Base-by-base conservation (phyloP, 768 basidiomycete species). In the Termitomyces sp. region DNA sequence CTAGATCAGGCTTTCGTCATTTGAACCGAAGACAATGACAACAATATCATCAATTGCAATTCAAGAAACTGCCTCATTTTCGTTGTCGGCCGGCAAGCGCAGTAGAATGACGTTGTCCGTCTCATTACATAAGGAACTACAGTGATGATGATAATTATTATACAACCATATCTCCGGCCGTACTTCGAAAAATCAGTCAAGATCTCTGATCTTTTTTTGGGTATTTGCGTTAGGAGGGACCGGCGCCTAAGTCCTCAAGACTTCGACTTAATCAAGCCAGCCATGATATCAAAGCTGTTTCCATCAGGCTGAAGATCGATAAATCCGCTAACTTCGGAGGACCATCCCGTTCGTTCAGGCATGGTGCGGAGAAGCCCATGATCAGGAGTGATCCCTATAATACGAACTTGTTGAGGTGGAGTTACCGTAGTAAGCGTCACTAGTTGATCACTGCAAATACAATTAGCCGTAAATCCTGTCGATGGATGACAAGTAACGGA, bases 241-340 rank as follows among this genome's bases (percentile, higher is more conserved):
- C 37, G 37, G 37, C 37, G 10, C 37, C 37, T 10, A 37, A 37
- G 37, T 42, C 37, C 34, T 72, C 62, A 79, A n/a, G 68, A 68
- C 66, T 83, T 83, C 1, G 76, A 71, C 64, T 79, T 89, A 66
- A 96, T 96, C 72, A 96, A 71, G 37, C 94, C 93, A 40, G 86
- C 83, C 91, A 97, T 91, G 65, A 98, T 79, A 73, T 98, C 96
- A 66, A 98, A 98, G 68, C 93, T 93, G 71, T 99, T 99, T 54
- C 95, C 94, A 68, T 98, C 95, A 2, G 97, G 97, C 71, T 97
- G 97, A 20, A 99, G 74, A 73, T 99, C 95, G 56, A 98, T 88
- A 69, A 83, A 96, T 31, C 76, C 79, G 62, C 72, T 60, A 59
- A 76, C 67, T 45, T 70, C 65, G 61, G 65, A 47, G 32, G 62